phyloP scores from a whole-genome alignment of 352 stramenopile species.

The Sclerospora graminicola region DNA sequence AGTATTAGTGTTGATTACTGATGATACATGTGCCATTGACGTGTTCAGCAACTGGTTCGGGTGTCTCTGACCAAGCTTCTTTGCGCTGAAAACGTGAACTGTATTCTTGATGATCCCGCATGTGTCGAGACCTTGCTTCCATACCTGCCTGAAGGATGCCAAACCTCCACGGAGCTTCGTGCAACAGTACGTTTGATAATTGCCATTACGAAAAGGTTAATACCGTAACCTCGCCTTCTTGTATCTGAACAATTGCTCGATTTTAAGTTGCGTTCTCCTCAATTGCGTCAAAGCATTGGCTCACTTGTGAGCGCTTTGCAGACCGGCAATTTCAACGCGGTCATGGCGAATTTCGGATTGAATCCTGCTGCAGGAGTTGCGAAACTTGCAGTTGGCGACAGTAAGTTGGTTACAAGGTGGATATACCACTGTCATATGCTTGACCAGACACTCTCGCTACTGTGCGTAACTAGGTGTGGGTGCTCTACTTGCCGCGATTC shows the following conservation, averaged over 20 bases:
- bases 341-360: conserved; percentile 87
- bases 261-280: conserved; percentile 64
- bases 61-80: conserved; percentile 59
- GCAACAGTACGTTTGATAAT: too few species aligned
- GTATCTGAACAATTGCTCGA: too few species aligned
- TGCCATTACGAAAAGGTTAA: too few species aligned
- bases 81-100: conserved; percentile 37
- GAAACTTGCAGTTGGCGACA: conserved; percentile 78
- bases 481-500: conserved; percentile 64
- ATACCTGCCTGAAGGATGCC: conserved; percentile 73
- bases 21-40: not conserved
- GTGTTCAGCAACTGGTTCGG: conserved; percentile 55
- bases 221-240: too few species aligned
- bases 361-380: conserved; percentile 59
- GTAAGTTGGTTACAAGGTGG: conserved; percentile 20
- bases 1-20: not conserved
- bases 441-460: conserved; percentile 4
- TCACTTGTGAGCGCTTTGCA: conserved; percentile 77
- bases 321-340: conserved; percentile 85
- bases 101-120: conserved; percentile 54
- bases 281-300: conserved; percentile 84
- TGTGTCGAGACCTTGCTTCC: conserved; percentile 44
- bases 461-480: conserved; percentile 37
- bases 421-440: not conserved
- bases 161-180: conserved; percentile 63